Conservation (phyloP, 1,139 yeast genomes). For the Geotrichum macrosporum region DNA sequence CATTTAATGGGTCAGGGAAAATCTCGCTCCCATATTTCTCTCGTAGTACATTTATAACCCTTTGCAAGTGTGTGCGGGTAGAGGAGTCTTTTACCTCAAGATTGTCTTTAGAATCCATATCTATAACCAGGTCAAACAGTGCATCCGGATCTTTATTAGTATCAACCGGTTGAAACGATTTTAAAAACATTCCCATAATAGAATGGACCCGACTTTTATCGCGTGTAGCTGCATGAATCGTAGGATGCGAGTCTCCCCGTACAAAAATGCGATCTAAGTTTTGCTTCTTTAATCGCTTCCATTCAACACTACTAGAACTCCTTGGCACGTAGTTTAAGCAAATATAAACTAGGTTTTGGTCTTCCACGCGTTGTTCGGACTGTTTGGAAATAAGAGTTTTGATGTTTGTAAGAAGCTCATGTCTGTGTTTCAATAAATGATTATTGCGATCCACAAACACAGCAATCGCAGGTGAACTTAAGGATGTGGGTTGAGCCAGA, state of each 20-base stretch:
- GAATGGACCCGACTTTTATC: conserved; percentile 48
- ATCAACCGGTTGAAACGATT: conserved; percentile 60
- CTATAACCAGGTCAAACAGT: conserved; percentile 59
- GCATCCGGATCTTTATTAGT: conserved; percentile 53
- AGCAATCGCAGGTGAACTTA: no score
- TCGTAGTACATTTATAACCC: conserved; percentile 43
- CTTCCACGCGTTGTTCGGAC: conserved; percentile 24
- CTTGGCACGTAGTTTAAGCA: conserved; percentile 64
- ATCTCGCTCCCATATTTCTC: conserved; percentile 33
- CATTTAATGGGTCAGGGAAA: not conserved
- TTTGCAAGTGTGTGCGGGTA: conserved; percentile 50
- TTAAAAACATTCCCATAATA: conserved; percentile 71
- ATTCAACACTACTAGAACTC: conserved; percentile 28
- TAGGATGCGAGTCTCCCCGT: conserved; percentile 89
- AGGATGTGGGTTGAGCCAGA: no score
- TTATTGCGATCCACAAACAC: conserved; percentile 84
- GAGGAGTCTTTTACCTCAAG: no score
- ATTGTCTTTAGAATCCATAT: conserved; percentile 44
- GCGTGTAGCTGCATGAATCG: conserved; percentile 56
- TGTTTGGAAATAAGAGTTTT: no score
- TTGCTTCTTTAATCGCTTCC: conserved; percentile 36
- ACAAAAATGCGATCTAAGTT: conserved; percentile 57
- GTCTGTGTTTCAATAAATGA: conserved; percentile 64
- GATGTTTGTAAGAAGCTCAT: conserved; percentile 57
- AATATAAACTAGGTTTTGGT: conserved; percentile 45